Base-by-base conservation (phyloP, 2,329 filamentous ascomycete genomes). In the Canariomyces notabilis region DNA sequence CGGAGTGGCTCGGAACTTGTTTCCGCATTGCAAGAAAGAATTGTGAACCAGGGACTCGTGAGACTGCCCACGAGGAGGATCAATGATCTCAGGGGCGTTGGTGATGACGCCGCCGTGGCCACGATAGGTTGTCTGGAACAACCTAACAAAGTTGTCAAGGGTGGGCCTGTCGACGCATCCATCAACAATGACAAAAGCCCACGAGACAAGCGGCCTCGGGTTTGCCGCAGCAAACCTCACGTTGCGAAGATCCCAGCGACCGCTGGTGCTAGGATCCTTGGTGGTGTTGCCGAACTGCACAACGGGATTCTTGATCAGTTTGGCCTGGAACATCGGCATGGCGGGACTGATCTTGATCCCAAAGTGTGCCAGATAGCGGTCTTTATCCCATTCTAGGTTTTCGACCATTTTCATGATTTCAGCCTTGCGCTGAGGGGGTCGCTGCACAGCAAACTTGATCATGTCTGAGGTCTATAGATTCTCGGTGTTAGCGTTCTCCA, bases 401-500 rank as follows among this genome's bases (percentile, higher is more conserved):
- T 68, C 61, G 7, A 95, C 77, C 14, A 85, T 85, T 3, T 76
- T 63, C 39, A 81, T 68, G 56, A 97, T 89, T 16, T 85, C 79
- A 0, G 63, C 57, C 54, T 80, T 77, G n/a, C 93, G 86, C 22
- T 81, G 63, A 0, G 64, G 62, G 0, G 93, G 93, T 1, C 83
- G 77, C 5, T 85, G 88, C 4, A 95, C 91, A 0, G 91, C 90
- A 58, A 91, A 89, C 64, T 86, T 91, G 70, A 98, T 96, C 93
- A 98, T 98, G 5, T 76, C 68, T 0, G 83, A 71, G 0, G 91
- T 96, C 68, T 95, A 74, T 0, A 67, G 4, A 1, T 29, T 2
- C 2, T 21, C 22, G 22, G 6, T 12, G 42, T 42, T 36, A 44
- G 37, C 62, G 0, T 29, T 42, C 12, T 6, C 45, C n/a, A n/a